phyloP scores from a whole-genome alignment of 2,329 filamentous ascomycete genomes.

The Apiospora pterosperma region DNA sequence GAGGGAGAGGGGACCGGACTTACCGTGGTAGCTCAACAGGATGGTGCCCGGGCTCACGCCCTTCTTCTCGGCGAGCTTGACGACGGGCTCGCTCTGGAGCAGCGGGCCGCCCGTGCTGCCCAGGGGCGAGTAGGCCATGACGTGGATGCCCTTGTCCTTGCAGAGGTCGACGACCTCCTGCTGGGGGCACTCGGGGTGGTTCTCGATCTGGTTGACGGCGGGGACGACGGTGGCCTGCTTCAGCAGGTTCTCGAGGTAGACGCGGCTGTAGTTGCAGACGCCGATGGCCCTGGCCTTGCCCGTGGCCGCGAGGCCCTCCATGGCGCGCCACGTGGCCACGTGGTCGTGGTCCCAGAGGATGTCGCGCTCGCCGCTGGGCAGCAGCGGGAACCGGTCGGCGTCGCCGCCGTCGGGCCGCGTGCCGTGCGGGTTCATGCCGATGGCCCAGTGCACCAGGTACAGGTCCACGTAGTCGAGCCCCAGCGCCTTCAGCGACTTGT shows the following conservation, averaged over 20 bases:
- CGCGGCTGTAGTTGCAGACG: slow-evolving; percentile 56
- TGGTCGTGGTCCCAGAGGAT: slow-evolving; percentile 67
- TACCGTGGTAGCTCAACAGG: slow-evolving; percentile 70
- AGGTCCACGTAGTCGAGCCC: slow-evolving; percentile 81
- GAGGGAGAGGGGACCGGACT: slow-evolving; percentile 25
- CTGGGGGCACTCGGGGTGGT: slow-evolving; percentile 69
- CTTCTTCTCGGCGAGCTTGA: slow-evolving; percentile 63
- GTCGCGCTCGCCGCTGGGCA: slow-evolving; percentile 70
- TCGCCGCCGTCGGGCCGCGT: slow-evolving; percentile 45
- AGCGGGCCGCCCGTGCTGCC: slow-evolving; percentile 63
- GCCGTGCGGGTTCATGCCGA: slow-evolving; percentile 76
- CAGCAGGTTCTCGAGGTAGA: slow-evolving; percentile 54
- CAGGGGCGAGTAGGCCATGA: slow-evolving; percentile 70
- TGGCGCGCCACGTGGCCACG: slow-evolving; percentile 72
- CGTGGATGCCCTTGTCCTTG: slow-evolving; percentile 63
- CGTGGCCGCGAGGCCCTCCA: slow-evolving; percentile 62
- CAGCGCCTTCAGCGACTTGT: slow-evolving; percentile 69
- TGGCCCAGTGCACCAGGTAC: slow-evolving; percentile 80
- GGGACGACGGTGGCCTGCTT: slow-evolving; percentile 51
- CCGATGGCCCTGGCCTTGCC: slow-evolving; percentile 55
- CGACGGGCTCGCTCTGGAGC: slow-evolving; percentile 58
- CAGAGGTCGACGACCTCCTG: slow-evolving; percentile 69
- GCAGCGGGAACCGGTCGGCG: slow-evolving; percentile 72
- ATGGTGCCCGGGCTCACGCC: slow-evolving; percentile 59
- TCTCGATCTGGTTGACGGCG: slow-evolving; percentile 71